Percentiles rank a stretch among this genome's conserved stretches.
phyloP scores from a whole-genome alignment of 129 eudicot genomes.

The Saussurea involucrata region DNA sequence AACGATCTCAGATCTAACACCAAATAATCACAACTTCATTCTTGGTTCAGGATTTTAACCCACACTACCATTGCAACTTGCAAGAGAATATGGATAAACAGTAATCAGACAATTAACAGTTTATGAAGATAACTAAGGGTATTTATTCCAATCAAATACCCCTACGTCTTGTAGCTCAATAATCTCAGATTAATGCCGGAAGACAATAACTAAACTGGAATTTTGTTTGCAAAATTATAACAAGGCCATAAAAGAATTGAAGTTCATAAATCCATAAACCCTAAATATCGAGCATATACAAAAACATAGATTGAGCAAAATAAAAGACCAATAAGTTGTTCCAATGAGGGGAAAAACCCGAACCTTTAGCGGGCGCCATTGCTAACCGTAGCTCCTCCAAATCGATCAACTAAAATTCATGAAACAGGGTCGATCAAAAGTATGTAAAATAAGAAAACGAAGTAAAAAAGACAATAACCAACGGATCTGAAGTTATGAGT shows the following conservation, averaged over 20 bases:
- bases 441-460: not conserved
- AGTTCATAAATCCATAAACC: not conserved
- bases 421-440: not conserved
- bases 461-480: not conserved
- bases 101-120: too few species aligned
- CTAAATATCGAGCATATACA: not conserved
- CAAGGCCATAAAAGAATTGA: too few species aligned
- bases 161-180: too few species aligned
- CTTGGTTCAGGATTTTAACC: too few species aligned
- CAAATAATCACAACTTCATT: too few species aligned
- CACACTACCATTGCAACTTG: too few species aligned
- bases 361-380: slow-evolving; percentile 31
- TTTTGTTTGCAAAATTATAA: not conserved
- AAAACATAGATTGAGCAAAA: not conserved
- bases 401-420: too few species aligned
- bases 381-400: slow-evolving; percentile 1
- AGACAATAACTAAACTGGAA: not conserved
- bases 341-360: not conserved
- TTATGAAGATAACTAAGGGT: not conserved
- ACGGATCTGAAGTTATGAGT: not conserved
- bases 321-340: not conserved
- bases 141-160: too few species aligned
- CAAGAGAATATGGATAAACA: too few species aligned
- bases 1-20: too few species aligned
- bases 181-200: too few species aligned